These are phyloP conservation scores for Yarrowia bubula DNA, from an alignment of 805 yeast species.

Conservation along the genomic window DNA sequence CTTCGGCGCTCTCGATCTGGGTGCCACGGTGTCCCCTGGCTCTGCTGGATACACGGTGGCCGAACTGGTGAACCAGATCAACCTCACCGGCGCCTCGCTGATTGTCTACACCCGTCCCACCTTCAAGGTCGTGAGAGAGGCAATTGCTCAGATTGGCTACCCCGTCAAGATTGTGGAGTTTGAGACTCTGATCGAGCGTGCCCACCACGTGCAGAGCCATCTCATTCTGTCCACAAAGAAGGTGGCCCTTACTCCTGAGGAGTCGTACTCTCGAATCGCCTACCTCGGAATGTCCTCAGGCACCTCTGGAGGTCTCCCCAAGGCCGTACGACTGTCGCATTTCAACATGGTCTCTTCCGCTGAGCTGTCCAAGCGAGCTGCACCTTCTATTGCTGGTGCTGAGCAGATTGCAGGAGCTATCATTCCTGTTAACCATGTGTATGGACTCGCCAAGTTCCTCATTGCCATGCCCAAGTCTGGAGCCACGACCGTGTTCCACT, in stretches of 20 bases:
- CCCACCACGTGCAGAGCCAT: not conserved
- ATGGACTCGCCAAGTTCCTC: slow-evolving; percentile 37
- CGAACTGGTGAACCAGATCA: slow-evolving; percentile 21
- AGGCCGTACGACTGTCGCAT: slow-evolving; percentile 25
- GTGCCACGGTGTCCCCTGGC: slow-evolving; percentile 22
- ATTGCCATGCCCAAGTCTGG: slow-evolving; percentile 33
- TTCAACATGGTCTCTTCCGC: slow-evolving; percentile 15
- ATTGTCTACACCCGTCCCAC: not conserved
- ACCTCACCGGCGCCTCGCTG: slow-evolving; percentile 5
- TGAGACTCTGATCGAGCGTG: slow-evolving; percentile 12
- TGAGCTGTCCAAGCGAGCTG: slow-evolving; percentile 7
- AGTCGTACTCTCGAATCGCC: slow-evolving; percentile 4
- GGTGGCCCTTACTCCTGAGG: not conserved
- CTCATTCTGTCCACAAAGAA: slow-evolving; percentile 3
- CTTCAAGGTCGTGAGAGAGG: not conserved
- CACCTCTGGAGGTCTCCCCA: slow-evolving; percentile 19
- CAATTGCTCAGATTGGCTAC: not conserved
- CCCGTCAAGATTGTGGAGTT: slow-evolving; percentile 10
- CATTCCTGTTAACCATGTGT: slow-evolving; percentile 38
- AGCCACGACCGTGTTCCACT: slow-evolving; percentile 34
- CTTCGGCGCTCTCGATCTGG: slow-evolving; percentile 12
- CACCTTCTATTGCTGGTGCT: not conserved
- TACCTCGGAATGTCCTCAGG: slow-evolving; percentile 25
- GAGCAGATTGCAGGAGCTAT: slow-evolving; percentile 36
- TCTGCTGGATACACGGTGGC: slow-evolving; percentile 22